Percentiles rank a stretch among this genome's conserved stretches.
Evolutionary conservation across 139 green algal genomes (phyloP).

Genomic region (Ettlia oleoabundans): DNA sequence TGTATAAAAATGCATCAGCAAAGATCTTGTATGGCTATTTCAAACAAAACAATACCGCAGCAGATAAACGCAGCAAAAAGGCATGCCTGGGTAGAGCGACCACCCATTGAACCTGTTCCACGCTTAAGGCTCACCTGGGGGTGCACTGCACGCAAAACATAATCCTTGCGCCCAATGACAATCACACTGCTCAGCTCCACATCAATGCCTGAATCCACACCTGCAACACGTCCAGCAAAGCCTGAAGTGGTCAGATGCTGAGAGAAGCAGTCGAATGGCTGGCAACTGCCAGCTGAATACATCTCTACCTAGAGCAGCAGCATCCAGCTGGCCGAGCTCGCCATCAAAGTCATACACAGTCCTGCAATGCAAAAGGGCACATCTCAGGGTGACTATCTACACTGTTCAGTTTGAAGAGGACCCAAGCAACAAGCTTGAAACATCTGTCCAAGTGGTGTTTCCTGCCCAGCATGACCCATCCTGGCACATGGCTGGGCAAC

Average conservation of each 20-base stretch:
- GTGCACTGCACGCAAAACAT: slow-evolving; percentile 71
- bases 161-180: slow-evolving; percentile 78
- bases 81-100: not conserved
- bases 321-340: slow-evolving; percentile 42
- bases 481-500: not conserved
- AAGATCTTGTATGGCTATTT: not conserved
- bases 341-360: slow-evolving; percentile 37
- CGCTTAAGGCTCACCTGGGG: slow-evolving; percentile 19
- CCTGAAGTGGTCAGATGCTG: not conserved
- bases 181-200: slow-evolving; percentile 48
- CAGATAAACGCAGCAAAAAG: not conserved
- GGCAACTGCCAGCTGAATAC: not conserved
- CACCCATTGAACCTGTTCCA: not conserved
- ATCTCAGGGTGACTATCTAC: too few species aligned
- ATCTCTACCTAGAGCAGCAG: slow-evolving; percentile 35
- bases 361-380: too few species aligned
- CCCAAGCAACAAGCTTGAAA: too few species aligned
- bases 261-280: not conserved
- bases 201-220: slow-evolving; percentile 28
- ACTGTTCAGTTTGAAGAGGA: too few species aligned
- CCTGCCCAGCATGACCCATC: too few species aligned
- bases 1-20: too few species aligned
- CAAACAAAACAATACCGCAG: not conserved
- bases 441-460: too few species aligned
- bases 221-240: not conserved